These are phyloP conservation scores for Mortierella sp. DNA, from an alignment of 371 early-diverging fungal species.

Conservation along the genomic window DNA sequence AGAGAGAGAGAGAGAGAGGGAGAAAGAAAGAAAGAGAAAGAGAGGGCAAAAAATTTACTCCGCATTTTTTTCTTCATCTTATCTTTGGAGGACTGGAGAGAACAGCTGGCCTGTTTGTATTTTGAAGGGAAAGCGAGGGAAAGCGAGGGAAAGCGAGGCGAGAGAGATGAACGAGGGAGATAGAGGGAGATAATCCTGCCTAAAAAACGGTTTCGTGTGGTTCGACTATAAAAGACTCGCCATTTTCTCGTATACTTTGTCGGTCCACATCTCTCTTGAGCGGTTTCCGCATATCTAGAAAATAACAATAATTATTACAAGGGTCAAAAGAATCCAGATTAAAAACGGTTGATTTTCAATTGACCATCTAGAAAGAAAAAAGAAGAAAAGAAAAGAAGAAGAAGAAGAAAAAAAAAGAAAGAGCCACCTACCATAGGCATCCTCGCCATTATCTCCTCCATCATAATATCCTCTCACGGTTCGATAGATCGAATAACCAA, in stretches of 20 bases:
- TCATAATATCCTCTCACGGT: conserved; percentile 92
- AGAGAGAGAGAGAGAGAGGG: background rate
- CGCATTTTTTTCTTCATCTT: too few relatives aligned
- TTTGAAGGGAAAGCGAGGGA: background rate
- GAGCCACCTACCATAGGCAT: conserved; percentile 81
- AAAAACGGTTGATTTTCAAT: background rate
- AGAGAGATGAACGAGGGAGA: background rate
- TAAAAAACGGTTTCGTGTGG: background rate
- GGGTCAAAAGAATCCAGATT: background rate
- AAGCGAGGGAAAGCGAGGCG: conserved; percentile 5
- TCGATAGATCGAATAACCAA: conserved; percentile 95
- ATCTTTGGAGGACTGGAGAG: too few relatives aligned
- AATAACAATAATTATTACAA: background rate
- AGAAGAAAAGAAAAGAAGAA: background rate
- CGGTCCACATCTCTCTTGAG: too few relatives aligned
- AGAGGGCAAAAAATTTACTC: background rate
- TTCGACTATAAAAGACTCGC: too few relatives aligned
- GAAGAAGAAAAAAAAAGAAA: conserved; percentile 10
- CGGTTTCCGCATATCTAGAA: background rate
- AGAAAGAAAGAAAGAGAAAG: background rate
- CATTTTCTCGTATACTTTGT: too few relatives aligned
- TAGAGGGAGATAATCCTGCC: background rate
- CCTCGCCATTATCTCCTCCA: conserved; percentile 77
- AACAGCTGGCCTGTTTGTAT: background rate
- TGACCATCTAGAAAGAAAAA: background rate